Evolutionary conservation across 108 stramenopile genomes (phyloP).

Genomic region (Stephanodiscus triporus): DNA sequence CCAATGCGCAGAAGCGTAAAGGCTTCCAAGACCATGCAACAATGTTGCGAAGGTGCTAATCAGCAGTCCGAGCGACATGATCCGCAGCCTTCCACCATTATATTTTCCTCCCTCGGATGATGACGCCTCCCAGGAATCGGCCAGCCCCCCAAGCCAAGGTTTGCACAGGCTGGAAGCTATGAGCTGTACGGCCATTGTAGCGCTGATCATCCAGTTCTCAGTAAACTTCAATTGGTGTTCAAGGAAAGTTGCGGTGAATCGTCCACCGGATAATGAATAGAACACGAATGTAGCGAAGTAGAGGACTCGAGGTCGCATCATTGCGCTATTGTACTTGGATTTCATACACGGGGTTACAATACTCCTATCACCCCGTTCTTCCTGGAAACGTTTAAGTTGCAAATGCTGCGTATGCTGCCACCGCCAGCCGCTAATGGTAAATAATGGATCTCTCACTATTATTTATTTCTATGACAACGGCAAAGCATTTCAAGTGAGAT

Average conservation of each 20-base stretch:
- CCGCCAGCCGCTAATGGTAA: not conserved
- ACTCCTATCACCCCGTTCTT: not conserved
- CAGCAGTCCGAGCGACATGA: conserved; percentile 37
- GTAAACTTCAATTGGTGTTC: conserved; percentile 44
- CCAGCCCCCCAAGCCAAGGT: conserved; percentile 44
- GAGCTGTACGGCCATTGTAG: conserved; percentile 39
- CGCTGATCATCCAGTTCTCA: conserved; percentile 47
- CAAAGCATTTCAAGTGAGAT: too few species aligned
- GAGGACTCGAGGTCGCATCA: conserved; percentile 49
- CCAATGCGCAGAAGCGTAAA: conserved; percentile 8
- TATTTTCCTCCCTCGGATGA: not conserved
- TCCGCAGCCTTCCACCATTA: conserved; percentile 29
- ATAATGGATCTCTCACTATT: too few species aligned
- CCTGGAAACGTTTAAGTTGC: not conserved
- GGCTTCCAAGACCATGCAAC: conserved; percentile 24
- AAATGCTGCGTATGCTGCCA: not conserved
- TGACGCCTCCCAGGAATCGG: conserved; percentile 43
- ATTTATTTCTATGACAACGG: too few species aligned
- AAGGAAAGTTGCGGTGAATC: conserved; percentile 57
- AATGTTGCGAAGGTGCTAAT: conserved; percentile 40
- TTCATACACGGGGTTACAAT: not conserved
- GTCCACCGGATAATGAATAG: conserved; percentile 51
- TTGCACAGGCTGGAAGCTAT: conserved; percentile 34
- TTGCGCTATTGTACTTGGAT: not conserved
- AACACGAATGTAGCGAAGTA: conserved; percentile 42